These are phyloP conservation scores for Neoboletus magnificus DNA, from an alignment of 768 basidiomycete species.

Conservation along the genomic window DNA sequence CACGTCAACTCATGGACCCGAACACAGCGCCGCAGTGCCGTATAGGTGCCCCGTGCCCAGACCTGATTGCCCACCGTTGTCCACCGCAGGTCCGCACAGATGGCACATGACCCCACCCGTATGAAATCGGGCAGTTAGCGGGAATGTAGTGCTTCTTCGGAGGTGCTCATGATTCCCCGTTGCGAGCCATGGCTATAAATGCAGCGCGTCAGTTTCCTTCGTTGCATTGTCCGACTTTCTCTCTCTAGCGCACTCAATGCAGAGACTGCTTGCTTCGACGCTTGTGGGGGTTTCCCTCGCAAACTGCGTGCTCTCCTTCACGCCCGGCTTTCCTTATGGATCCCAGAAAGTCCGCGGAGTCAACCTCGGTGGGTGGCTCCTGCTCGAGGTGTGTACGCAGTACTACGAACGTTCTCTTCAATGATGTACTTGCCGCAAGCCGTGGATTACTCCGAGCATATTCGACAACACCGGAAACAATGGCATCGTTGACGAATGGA, in stretches of 20 bases:
- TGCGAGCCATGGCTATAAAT: constrained; percentile 18
- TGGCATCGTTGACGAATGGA: constrained; percentile 73
- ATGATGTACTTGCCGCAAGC: constrained; percentile 50
- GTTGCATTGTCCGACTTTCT: constrained; percentile 34
- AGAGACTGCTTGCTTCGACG: constrained; percentile 7
- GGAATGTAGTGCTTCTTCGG: constrained; percentile 7
- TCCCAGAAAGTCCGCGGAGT: constrained; percentile 75
- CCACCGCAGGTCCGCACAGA: background rate
- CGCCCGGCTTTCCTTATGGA: constrained; percentile 69
- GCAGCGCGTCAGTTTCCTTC: background rate
- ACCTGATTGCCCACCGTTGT: background rate
- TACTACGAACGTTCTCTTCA: background rate
- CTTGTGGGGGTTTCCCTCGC: constrained; percentile 31
- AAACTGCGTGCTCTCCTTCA: constrained; percentile 32
- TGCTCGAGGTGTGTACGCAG: constrained; percentile 42
- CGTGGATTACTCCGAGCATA: constrained; percentile 77
- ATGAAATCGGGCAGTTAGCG: background rate
- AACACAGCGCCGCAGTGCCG: background rate
- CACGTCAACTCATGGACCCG: background rate
- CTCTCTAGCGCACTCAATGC: constrained; percentile 43
- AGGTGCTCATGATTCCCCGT: too few relatives aligned
- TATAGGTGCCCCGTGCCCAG: background rate
- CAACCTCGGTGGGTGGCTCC: constrained; percentile 71
- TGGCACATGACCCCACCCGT: constrained; percentile 1
- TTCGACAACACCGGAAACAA: constrained; percentile 54